Evolutionary conservation across 2,329 filamentous ascomycete species (phyloP).

Genomic region (Calycina herbarum): DNA sequence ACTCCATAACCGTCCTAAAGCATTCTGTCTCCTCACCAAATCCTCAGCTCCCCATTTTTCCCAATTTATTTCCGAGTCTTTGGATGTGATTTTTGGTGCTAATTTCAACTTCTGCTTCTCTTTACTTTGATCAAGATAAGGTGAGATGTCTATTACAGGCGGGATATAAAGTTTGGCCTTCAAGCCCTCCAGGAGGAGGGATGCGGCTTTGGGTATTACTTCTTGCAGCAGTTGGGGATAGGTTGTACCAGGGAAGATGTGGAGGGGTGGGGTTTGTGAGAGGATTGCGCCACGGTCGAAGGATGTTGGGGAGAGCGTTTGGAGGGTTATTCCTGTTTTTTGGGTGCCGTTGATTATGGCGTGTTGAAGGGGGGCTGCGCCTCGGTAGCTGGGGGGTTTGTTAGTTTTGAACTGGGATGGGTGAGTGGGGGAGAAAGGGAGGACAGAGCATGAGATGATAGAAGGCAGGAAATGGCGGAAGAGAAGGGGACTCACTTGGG

Average conservation of each 20-base stretch:
- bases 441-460: background rate
- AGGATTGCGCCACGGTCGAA: conserved; percentile 83
- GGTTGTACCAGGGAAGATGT: conserved; percentile 52
- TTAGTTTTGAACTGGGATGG: background rate
- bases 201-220: conserved; percentile 65
- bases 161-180: conserved; percentile 63
- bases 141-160: conserved; percentile 48
- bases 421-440: background rate
- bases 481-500: conserved; percentile 60
- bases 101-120: conserved; percentile 41
- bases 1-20: conserved; percentile 69
- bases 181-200: conserved; percentile 69
- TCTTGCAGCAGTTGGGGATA: conserved; percentile 51
- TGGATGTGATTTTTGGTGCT: conserved; percentile 72
- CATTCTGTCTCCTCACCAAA: conserved; percentile 56
- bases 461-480: too few species aligned
- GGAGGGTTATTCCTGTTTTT: conserved; percentile 75
- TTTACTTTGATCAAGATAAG: conserved; percentile 21
- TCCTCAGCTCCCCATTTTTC: conserved; percentile 50
- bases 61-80: conserved; percentile 65
- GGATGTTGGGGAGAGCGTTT: conserved; percentile 73
- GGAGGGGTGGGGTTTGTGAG: conserved; percentile 63
- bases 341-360: conserved; percentile 65
- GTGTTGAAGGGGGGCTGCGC: conserved; percentile 83
- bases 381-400: conserved; percentile 61